Conservation (phyloP, 225 moss, liverwort and hornwort genomes). For the Asterella californica region DNA sequence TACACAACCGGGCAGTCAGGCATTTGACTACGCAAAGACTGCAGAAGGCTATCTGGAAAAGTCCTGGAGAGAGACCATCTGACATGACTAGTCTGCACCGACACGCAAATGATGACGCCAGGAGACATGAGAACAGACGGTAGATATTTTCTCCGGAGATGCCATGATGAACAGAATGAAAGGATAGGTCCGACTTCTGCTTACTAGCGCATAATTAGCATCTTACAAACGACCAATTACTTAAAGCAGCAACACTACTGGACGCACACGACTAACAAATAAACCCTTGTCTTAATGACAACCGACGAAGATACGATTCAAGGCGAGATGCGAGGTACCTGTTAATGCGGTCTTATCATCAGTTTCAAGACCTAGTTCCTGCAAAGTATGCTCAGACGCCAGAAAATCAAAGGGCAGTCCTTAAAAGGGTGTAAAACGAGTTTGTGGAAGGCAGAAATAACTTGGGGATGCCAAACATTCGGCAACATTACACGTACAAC, state of each 20-base stretch:
- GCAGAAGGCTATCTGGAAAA: neutral
- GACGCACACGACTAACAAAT: no score
- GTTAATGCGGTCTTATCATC: constrained; percentile 94
- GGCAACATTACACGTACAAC: neutral
- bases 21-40: neutral
- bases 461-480: no score
- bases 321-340: constrained; percentile 33
- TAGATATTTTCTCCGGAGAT: neutral
- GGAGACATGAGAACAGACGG: neutral
- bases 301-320: neutral
- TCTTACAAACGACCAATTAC: neutral
- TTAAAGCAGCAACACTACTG: no score
- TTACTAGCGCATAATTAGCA: neutral
- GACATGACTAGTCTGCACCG: neutral
- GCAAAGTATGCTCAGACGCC: constrained; percentile 13
- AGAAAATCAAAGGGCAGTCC: neutral
- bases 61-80: neutral
- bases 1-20: neutral
- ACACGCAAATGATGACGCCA: neutral
- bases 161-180: neutral
- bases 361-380: constrained; percentile 96
- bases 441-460: no score
- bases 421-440: neutral
- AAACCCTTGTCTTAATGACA: neutral
- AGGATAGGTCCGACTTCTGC: neutral